Conservation (phyloP, 139 green algal species). For the Volvox reticuliferus region DNA sequence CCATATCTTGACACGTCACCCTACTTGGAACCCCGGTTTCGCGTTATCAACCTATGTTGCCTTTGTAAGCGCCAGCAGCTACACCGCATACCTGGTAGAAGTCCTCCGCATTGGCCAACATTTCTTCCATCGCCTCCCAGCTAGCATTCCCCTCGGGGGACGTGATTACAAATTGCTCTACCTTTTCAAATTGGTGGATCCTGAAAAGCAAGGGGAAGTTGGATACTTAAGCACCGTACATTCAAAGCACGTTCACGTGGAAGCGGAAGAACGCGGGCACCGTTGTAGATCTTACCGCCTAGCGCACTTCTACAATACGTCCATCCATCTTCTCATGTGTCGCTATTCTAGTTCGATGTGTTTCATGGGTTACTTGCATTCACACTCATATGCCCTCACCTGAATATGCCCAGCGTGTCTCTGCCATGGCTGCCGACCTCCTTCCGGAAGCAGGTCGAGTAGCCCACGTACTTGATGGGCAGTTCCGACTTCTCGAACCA, state of each 20-base stretch:
- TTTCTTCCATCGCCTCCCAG: conserved; percentile 97
- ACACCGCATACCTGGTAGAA: conserved; percentile 76
- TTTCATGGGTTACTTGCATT: too few species aligned
- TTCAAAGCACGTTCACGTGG: too few species aligned
- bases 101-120: conserved; percentile 93
- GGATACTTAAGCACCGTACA: too few species aligned
- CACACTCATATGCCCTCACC: conserved; percentile 28
- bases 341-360: too few species aligned
- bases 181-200: conserved; percentile 99
- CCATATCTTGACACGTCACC: too few species aligned
- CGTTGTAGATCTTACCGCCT: too few species aligned
- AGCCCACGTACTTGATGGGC: conserved; percentile 91
- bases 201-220: conserved; percentile 27
- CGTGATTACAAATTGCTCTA: conserved; percentile 98
- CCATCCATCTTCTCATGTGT: too few species aligned
- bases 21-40: too few species aligned
- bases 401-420: conserved; percentile 85
- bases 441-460: conserved; percentile 99
- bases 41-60: too few species aligned
- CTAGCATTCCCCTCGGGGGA: conserved; percentile 84
- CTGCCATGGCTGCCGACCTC: conserved; percentile 96
- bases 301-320: too few species aligned
- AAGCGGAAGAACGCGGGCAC: too few species aligned
- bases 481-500: conserved; percentile 95
- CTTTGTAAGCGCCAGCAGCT: too few species aligned